Percentiles rank a stretch among this genome's conserved stretches.
Evolutionary conservation across 345 rosid species (phyloP).

Genomic region (Pistacia atlantica): DNA sequence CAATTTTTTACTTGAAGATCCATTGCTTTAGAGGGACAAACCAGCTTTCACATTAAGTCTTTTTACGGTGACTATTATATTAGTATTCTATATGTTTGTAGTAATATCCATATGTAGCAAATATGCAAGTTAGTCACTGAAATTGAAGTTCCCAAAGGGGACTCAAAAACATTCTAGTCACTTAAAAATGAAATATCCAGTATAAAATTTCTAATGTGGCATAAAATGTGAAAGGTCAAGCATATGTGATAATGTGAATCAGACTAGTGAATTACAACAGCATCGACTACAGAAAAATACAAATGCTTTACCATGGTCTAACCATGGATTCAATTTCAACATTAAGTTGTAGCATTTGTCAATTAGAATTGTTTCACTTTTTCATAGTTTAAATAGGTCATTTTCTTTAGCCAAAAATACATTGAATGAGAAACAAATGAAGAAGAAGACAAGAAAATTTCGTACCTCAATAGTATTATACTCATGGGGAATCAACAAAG

Average conservation of each 20-base stretch:
- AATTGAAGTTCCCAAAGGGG: not conserved
- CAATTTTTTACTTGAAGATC: not conserved
- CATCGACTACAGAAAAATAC: no score
- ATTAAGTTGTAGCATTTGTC: not conserved
- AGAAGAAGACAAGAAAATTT: not conserved
- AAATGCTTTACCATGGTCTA: not conserved
- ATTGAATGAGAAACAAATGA: slow-evolving; percentile 5
- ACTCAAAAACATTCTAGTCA: not conserved
- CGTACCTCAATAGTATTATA: slow-evolving; percentile 33
- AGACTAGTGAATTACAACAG: not conserved
- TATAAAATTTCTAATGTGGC: not conserved
- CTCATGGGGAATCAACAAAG: slow-evolving; percentile 29
- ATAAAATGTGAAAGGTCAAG: not conserved
- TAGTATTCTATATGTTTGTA: not conserved
- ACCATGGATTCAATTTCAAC: not conserved
- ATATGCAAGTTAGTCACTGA: not conserved
- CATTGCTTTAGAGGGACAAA: not conserved
- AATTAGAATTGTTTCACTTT: not conserved
- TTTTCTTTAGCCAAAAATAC: slow-evolving; percentile 1
- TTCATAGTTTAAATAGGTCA: not conserved
- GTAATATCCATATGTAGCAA: not conserved
- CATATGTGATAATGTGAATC: not conserved
- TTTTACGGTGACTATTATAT: not conserved
- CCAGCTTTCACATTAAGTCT: not conserved
- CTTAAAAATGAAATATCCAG: not conserved